Base-by-base conservation (phyloP, 164 flowering plant genomes). In the Liriodendron chinense region DNA sequence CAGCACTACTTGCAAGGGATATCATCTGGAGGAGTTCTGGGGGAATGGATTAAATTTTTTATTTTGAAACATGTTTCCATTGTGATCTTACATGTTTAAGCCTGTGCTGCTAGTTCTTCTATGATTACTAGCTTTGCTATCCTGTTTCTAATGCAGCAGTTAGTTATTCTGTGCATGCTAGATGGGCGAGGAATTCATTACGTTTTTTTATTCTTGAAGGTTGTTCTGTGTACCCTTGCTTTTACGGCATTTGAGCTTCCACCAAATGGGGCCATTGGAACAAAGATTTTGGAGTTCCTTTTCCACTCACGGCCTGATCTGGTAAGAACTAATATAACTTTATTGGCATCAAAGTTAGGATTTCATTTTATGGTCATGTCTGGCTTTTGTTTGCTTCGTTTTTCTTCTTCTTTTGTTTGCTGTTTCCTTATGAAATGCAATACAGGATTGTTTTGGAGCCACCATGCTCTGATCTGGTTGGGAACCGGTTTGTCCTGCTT, bases 221-320 rank as follows among this genome's bases (percentile, higher is more conserved):
- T 96, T 78, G 77, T 96, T 56, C 74, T 96, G 65, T 94, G 84
- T 72, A 94, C 99, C 22, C 88, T 96, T 75, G 99, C 99, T 79
- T 96, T 94, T 86, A 86, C 98, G 25, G 88, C 96, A 77, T 96
- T 96, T 85, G 99, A 96, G 80, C 98, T 96, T 74, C 99, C 99
- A 78, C 96, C 99, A 2, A 96, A 96, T 83, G 94, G 88, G 26
- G 99, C 98, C 71, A 80, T 89, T 70, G 99, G 98, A 78, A 96
- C 99, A 65, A 89, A 75, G 86, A 96, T 94, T 76, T 76, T 96
- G 85, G 81, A 88, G 88, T 94, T 92, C 62, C 93, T 96, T 73
- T 96, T 94, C 83, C 90, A 96, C 82, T 90, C 98, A 59, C 89
- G 97, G 78, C 75, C 95, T 78, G 98, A 94, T 86, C 79, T 96